These are phyloP conservation scores for Rhizopogon vulgaris DNA, from an alignment of 768 basidiomycete genomes.

Conservation along the genomic window DNA sequence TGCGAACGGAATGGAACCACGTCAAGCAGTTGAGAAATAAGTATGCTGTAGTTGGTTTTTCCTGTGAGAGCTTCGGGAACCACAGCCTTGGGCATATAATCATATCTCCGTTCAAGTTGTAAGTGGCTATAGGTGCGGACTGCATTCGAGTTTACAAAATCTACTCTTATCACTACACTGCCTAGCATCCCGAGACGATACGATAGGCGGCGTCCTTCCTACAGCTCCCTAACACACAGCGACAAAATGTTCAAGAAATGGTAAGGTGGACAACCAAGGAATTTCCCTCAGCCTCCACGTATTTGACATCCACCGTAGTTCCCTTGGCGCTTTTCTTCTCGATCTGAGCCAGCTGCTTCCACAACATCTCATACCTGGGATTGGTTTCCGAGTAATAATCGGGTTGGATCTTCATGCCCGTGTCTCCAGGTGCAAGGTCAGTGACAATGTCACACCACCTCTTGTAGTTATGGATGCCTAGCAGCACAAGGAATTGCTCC, in stretches of 20 bases:
- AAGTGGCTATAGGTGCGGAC: too few species aligned
- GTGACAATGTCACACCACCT: conserved; percentile 34
- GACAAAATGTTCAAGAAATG: background rate
- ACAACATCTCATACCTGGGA: background rate
- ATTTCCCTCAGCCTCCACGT: background rate
- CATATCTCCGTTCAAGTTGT: too few species aligned
- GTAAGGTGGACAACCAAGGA: background rate
- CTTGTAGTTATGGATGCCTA: conserved; percentile 36
- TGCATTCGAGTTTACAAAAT: too few species aligned
- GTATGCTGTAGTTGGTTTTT: too few species aligned
- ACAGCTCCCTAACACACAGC: too few species aligned
- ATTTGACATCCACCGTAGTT: background rate
- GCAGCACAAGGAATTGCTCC: conserved; percentile 26
- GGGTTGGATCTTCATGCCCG: conserved; percentile 19
- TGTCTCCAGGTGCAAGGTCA: conserved; percentile 18
- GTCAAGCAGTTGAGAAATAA: too few species aligned
- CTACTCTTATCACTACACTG: too few species aligned
- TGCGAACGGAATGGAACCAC: background rate
- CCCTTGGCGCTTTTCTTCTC: background rate
- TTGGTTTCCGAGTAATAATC: background rate
- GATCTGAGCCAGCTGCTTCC: background rate
- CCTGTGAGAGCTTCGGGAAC: too few species aligned
- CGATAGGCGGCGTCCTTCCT: too few species aligned
- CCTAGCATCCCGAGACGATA: too few species aligned
- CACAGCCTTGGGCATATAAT: too few species aligned